Base-by-base conservation (phyloP, 1,139 yeast genomes). In the Saccharomyces hybrid region DNA sequence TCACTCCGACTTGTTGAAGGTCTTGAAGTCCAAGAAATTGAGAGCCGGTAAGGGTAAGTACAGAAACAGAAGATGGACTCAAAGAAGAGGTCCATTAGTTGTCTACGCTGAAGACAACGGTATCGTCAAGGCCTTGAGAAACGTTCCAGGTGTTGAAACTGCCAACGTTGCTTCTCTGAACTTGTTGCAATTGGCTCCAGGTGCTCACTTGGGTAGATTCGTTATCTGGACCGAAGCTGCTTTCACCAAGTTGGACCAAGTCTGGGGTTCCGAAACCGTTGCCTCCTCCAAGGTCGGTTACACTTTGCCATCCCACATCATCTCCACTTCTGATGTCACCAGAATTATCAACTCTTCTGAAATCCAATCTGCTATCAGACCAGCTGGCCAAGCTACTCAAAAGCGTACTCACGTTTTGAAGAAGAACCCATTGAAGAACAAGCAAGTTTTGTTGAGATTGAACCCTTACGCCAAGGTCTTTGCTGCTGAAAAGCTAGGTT, bases 381-480 rank as follows among this genome's bases (percentile, higher is more conserved):
- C 97, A 75, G 96, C 97, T 77, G 96, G 96, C 73, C 93, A 86
- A 78, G 79, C 95, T 71, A 79, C 85, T 74, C 95, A 88, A 78
- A 89, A 90, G 93, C 88, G 95, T 79, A 78, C 89, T 68, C 89
- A 87, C 83, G 96, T 88, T 76, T 86, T 85, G 79, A 93, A 93
- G 97, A 91, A 89, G 93, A 93, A 93, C 95, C 99, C 99, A 81
- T 90, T 93, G 78, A 93, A 89, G 93, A 93, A 95, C 97, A 91
- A 90, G 86, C 96, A 89, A 82, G 95, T 90, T 73, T 80, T 90
- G 76, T 86, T 90, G 78, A 89, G 97, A 84, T 87, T 93, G 78
- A 95, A 93, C 96, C 99, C 99, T 69, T 93, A 93, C 86, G 98
- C 99, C 73, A 89, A 89, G 87, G 96, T 93, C 71, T 90, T 83